These are phyloP conservation scores for Stachybotrys elegans DNA, from an alignment of 2,329 filamentous ascomycete species.

Conservation along the genomic window DNA sequence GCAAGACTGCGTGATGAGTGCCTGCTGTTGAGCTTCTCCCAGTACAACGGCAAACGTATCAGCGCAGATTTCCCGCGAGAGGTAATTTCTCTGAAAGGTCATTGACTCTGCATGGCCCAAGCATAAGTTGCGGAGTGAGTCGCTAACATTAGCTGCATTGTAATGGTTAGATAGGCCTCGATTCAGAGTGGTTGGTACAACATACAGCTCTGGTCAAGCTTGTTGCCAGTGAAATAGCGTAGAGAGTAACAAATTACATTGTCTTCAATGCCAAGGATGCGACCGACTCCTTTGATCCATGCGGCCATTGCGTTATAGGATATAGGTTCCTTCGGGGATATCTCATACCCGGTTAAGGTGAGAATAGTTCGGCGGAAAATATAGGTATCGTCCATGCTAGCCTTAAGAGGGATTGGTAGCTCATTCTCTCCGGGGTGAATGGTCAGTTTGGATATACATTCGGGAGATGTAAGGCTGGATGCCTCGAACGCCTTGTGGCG, in stretches of 20 bases:
- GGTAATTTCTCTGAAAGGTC: conserved; percentile 7
- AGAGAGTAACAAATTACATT: conserved; percentile 7
- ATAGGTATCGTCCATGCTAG: conserved; percentile 2
- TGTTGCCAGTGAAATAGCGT: conserved; percentile 6
- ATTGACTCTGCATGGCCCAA: conserved; percentile 3
- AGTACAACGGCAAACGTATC: conserved; percentile 5
- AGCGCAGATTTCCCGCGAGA: conserved; percentile 2
- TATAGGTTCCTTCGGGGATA: conserved; percentile 10
- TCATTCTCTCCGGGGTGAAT: conserved; percentile 19
- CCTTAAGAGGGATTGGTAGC: conserved; percentile 4
- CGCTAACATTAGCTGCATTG: conserved; percentile 1
- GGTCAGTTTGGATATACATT: conserved; percentile 15
- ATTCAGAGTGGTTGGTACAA: background rate
- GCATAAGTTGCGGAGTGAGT: conserved; percentile 4
- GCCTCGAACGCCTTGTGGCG: conserved; percentile 17
- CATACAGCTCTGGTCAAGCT: conserved; percentile 2
- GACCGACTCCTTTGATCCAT: conserved; percentile 8
- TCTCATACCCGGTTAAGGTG: conserved; percentile 7
- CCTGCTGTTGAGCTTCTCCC: conserved; percentile 9
- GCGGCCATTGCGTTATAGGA: conserved; percentile 9
- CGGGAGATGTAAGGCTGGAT: conserved; percentile 14
- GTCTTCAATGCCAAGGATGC: conserved; percentile 3
- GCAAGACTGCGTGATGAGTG: conserved; percentile 11
- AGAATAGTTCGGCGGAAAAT: conserved; percentile 4
- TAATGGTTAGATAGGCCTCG: too few relatives aligned